Base-by-base conservation (phyloP, 2,329 filamentous ascomycete species). In the Fusarium paranaense region DNA sequence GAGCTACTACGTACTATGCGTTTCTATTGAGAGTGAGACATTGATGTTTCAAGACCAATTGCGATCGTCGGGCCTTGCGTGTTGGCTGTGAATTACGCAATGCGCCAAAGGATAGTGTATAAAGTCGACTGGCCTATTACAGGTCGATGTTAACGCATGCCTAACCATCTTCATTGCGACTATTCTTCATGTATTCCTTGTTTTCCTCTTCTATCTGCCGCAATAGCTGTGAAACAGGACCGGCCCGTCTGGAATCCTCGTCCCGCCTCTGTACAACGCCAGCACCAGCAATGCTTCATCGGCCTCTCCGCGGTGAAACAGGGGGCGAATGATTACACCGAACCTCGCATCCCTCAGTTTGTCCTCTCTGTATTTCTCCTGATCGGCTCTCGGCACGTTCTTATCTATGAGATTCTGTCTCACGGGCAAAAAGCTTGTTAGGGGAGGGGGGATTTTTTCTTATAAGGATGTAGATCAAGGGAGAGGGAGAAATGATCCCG, bases 381-480 rank as follows among this genome's bases (percentile, higher is more conserved):
- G 42, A 2, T 2, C 47, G 47, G 47, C 32, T 57, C 5, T 35
- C 32, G 52, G 33, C 33, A 38, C 33, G 16, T 40, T 37, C 56
- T 32, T 42, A 60, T 60, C 57, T 33, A 4, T 35, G 38, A 61
- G 58, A 47, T 47, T 25, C 20, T 61, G 58, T 47, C 58, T 61
- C 32, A 22, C 27, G 22, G 33, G 30, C 7, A 25, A 25, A 45
- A 47, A 33, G 58, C 40, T 61, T 61, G 58, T 61, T 33, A 10
- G 3, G 20, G 22, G 13, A 5, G 11, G 14, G 14, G 58, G 30
- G 25, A 32, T 30, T 14, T 20, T 57, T 57, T 25, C 22, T 27
- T 59, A 59, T n/a, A 25, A 59, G 25, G 16, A 14, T 45, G 58
- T 33, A 60, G 38, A 60, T 60, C 58, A 61, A 61, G 58, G 58